Base-by-base conservation (phyloP, 1,284 basidiomycete species). In the Marasmius sp. region DNA sequence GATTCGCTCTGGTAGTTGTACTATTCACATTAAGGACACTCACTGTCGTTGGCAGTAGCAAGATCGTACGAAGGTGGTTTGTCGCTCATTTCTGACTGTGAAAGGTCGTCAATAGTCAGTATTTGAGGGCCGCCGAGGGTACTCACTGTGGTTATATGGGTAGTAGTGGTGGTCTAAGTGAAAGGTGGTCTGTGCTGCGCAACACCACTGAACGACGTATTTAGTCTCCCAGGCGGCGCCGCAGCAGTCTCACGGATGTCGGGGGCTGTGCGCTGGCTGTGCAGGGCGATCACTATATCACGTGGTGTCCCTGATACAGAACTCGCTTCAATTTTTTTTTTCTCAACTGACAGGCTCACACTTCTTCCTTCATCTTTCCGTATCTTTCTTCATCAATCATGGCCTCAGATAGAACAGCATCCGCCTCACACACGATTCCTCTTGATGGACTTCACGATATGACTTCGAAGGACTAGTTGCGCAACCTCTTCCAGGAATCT, bases 401-500 rank as follows among this genome's bases (percentile, higher is more conserved):
- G 43, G 54, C 53, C 47, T 62, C 55, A 53, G 16, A 60, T 47
- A 57, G 52, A 55, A 20, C 18, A 43, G 38, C 63, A 55, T 58
- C 61, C 9, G 34, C 52, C 38, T 56, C 56, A 57, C 70, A 74
- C 55, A 65, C 70, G 58, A 64, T 67, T 33, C 27, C 65, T 22
- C 54, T 64, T 16, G 72, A 72, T 64, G 68, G 69, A 57, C 47
- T 73, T 56, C 74, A 76, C 49, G 76, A 80, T 69, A 91, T 91
- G 89, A 91, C 89, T 57, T 92, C 90, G 12, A 84, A 80, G 81
- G 90, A 92, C 84, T 92, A 92, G 90, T 92, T 79, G 83, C 87
- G 82, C 74, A 68, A n/a, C 45, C 20, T 69, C 69, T 72, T 70
- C 69, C 62, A 64, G 66, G 66, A 64, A 69, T 59, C 67, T 65